Evolutionary conservation across 768 basidiomycete species (phyloP), one percentile per base, ranked within the genome.

Genomic region (Ramaria rubella): DNA sequence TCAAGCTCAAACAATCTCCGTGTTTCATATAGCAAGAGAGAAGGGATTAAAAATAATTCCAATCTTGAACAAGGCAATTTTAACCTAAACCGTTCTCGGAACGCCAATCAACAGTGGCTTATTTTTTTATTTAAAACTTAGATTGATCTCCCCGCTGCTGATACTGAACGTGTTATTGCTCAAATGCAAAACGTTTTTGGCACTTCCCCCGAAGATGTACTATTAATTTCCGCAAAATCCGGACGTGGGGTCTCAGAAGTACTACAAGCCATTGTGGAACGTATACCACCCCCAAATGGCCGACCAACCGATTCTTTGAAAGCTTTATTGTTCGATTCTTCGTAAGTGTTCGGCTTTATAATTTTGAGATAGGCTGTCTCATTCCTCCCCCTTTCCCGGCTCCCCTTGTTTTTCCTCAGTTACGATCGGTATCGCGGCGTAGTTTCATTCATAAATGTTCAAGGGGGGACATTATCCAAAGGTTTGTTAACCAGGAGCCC

Each of bases 401-500:
- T n/a, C n/a, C n/a, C n/a, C n/a, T n/a, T n/a, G n/a, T n/a, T n/a
- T n/a, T n/a, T n/a, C n/a, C n/a, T n/a, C 59, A 95, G 93, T 57
- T 97, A 94, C 69, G 96, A 99, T 68, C 82, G 87, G 60, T 99
- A 93, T 70, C 82, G 94, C 56, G 96, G 96, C 9, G 96, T 98
- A 21, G 94, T 99, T 48, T 95, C 92, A 1, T 73, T 98, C 29
- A 80, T 98, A 33, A 89, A 81, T 61, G 70, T 99, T 19, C 84
- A 88, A 63, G 79, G 81, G 54, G 96, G 96, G 1, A 70, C 84
- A 17, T 72, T 98, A 44, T 80, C 81, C 44, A 95, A 90, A 78
- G 93, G 93, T 87, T 63, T 5, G 33, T 23, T 23, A 19, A 44
- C 24, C 26, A 43, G 36, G 34, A 27, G 29, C 33, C 23, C 14